Evolutionary conservation across 768 basidiomycete genomes (phyloP), one percentile per base, ranked within the genome.

Genomic region (Austroboletus festivus): DNA sequence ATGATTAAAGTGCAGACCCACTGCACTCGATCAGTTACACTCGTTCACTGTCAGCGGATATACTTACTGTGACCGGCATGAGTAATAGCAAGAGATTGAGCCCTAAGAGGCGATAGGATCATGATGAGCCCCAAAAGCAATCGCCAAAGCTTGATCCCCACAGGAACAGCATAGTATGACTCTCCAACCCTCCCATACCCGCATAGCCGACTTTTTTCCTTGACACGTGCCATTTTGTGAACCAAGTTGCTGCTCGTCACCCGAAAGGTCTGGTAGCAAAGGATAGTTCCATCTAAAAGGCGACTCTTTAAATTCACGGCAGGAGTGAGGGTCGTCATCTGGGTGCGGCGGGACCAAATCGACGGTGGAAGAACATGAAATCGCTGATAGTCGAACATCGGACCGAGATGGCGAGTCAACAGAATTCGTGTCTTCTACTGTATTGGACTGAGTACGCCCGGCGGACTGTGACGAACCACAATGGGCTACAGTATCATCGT

Each of bases 41-140:
- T 26, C 7, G 11, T 40, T 4, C 39, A 21, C 4, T 24, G 20
- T 37, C 22, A 3, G 12, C 21, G 18, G 15, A 33, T 15, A 26
- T 15, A 71, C 81, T 51, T 53, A 87, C 86, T n/a, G 87, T 76
- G 30, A 80, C 71, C 11, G 88, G 88, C 23, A 90, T 75, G 44
- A 83, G 70, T 16, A 85, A 48, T 8, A 89, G 67, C 22, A 88
- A 69, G 47, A 86, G 23, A 55, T 90, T 89, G 33, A 90, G 62
- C 85, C 86, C 86, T 89, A 46, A 18, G 30, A 42, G 2, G n/a
- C 18, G 15, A 31, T 24, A 46, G n/a, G n/a, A n/a, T n/a, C n/a
- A 42, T 38, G 19, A 42, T 40, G 15, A 47, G 46, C 44, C 15
- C 38, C 9, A 18, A 41, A n/a, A 38, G 40, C 13, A 21, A 21